phyloP scores from a whole-genome alignment of 1,284 basidiomycete species.

The Schizopora paradoxa region DNA sequence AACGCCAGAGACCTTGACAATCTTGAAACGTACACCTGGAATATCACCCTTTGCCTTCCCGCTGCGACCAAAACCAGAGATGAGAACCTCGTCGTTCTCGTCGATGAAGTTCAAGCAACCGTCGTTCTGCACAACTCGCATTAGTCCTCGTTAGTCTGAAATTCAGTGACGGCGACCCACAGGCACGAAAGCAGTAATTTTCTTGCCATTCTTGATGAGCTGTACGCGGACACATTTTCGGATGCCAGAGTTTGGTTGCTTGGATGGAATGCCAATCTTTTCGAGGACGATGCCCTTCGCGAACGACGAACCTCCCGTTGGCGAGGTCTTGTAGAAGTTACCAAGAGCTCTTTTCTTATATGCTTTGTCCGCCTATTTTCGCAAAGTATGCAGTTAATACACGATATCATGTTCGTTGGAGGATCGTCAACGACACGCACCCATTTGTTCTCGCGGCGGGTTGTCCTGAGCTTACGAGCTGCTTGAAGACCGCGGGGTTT shows the following conservation, averaged over 20 bases:
- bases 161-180: constrained; percentile 23
- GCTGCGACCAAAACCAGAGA: constrained; percentile 99
- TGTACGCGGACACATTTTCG: constrained; percentile 99
- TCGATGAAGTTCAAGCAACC: constrained; percentile 99
- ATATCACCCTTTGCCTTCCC: constrained; percentile 99
- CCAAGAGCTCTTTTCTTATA: constrained; percentile 99
- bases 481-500: constrained; percentile 99
- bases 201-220: constrained; percentile 99
- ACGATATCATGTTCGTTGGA: constrained; percentile 6
- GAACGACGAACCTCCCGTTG: constrained; percentile 98
- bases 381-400: constrained; percentile 11
- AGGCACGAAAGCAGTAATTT: constrained; percentile 88
- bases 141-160: constrained; percentile 15
- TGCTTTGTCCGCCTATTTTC: constrained; percentile 96
- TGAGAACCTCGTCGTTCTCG: constrained; percentile 99
- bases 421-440: constrained; percentile 39
- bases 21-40: constrained; percentile 97
- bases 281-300: constrained; percentile 99
- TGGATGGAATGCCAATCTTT: constrained; percentile 93
- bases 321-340: constrained; percentile 99
- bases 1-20: constrained; percentile 99
- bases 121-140: constrained; percentile 66
- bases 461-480: constrained; percentile 95
- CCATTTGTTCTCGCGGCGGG: constrained; percentile 97
- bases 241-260: constrained; percentile 99